Percentiles rank a stretch among this genome's conserved stretches.
Evolutionary conservation across 176 grass and related monocot genomes (phyloP).

Genomic region (Oryza coarctata): DNA sequence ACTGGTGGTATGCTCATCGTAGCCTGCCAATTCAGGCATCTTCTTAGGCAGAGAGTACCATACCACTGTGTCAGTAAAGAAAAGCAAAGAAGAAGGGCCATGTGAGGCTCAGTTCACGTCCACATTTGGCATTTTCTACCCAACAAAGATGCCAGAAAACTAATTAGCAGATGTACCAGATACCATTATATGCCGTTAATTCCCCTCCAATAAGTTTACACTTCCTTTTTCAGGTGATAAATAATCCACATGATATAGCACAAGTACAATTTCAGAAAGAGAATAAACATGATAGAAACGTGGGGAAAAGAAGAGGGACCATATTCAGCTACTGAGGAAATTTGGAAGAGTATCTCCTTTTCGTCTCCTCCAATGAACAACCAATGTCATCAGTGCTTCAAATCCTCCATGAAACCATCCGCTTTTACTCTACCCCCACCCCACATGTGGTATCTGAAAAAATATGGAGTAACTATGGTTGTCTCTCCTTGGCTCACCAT

Average conservation of each 20-base stretch:
- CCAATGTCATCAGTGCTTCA: background rate
- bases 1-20: constrained; percentile 1
- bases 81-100: background rate
- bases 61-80: background rate
- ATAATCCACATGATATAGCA: background rate
- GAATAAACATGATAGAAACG: background rate
- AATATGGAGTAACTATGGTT: too few relatives aligned
- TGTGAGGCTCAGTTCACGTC: background rate
- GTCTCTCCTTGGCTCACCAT: too few relatives aligned
- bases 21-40: constrained; percentile 23
- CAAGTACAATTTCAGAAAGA: background rate
- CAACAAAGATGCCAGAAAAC: background rate
- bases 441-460: background rate
- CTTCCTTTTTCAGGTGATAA: background rate
- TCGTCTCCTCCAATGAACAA: background rate
- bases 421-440: background rate
- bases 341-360: background rate
- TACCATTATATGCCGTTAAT: background rate
- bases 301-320: background rate
- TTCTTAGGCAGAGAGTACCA: background rate
- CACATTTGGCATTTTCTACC: background rate
- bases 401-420: background rate
- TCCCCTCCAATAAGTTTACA: background rate
- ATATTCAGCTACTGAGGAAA: background rate
- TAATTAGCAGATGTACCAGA: background rate